Evolutionary conservation across 768 basidiomycete species (phyloP).

Genomic region (Mrakia hoshinonis): DNA sequence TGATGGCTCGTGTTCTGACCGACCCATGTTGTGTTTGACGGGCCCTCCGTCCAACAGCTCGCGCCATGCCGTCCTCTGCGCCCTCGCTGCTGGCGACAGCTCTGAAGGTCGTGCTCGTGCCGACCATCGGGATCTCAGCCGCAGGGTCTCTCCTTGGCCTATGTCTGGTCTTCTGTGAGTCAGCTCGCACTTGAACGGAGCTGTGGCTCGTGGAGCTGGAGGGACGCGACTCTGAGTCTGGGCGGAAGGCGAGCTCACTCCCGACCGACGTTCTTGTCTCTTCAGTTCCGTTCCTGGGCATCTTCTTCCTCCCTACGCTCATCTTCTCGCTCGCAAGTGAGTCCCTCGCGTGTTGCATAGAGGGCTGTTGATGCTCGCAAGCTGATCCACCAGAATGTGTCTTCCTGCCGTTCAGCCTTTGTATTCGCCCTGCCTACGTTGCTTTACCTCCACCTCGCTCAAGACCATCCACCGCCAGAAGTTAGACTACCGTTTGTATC

Average conservation of each 20-base stretch:
- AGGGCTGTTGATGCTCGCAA: neutral
- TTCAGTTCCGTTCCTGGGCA: slow-evolving; percentile 7
- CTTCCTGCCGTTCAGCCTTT: neutral
- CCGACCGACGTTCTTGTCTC: neutral
- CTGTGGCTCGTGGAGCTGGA: neutral
- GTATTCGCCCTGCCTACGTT: slow-evolving; percentile 12
- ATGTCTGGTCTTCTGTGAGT: neutral
- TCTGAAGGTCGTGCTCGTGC: neutral
- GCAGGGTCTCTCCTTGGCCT: neutral
- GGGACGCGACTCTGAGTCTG: neutral
- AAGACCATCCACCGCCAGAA: slow-evolving; percentile 13
- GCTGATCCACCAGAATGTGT: neutral
- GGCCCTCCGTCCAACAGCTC: neutral
- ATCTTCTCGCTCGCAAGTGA: neutral
- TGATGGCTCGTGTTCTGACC: no score
- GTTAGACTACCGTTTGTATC: slow-evolving; percentile 9
- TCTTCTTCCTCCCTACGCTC: neutral
- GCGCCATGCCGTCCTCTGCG: neutral
- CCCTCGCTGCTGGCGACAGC: neutral
- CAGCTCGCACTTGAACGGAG: no score
- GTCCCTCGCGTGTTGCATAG: neutral
- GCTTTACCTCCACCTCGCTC: slow-evolving; percentile 10
- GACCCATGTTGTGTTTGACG: no score
- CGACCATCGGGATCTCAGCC: neutral
- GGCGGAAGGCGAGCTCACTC: neutral